Percentiles rank a stretch among this genome's conserved stretches.
Conservation (phyloP, 2,329 filamentous ascomycete species). For the Exophiala dermatitidis region DNA sequence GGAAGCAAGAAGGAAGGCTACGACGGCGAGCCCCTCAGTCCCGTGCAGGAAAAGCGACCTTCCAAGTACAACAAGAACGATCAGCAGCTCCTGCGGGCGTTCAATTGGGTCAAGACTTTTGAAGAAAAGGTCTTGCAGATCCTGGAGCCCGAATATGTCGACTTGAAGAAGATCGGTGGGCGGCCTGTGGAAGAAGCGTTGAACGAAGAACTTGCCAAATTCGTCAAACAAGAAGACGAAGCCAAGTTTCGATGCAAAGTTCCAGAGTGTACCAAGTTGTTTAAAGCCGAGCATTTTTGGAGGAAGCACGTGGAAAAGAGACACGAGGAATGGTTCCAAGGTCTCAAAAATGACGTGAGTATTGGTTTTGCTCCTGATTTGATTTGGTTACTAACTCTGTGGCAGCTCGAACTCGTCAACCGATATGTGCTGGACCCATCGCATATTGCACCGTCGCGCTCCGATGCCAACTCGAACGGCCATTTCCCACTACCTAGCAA, state of each 20-base stretch:
- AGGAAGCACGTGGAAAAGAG: slow-evolving; percentile 96
- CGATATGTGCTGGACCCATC: slow-evolving; percentile 89
- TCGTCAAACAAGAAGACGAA: slow-evolving; percentile 94
- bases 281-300: slow-evolving; percentile 97
- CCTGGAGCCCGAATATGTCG: slow-evolving; percentile 78
- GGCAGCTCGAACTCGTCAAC: slow-evolving; percentile 80
- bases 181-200: slow-evolving; percentile 78
- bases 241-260: slow-evolving; percentile 96
- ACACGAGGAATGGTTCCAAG: slow-evolving; percentile 78
- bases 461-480: slow-evolving; percentile 90
- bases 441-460: slow-evolving; percentile 86
- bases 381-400: slow-evolving; percentile 31
- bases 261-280: slow-evolving; percentile 90
- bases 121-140: slow-evolving; percentile 94
- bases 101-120: slow-evolving; percentile 98
- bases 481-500: slow-evolving; percentile 80
- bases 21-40: slow-evolving; percentile 58
- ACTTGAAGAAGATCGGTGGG: slow-evolving; percentile 84
- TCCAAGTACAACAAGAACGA: slow-evolving; percentile 69
- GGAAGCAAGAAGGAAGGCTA: slow-evolving; percentile 64
- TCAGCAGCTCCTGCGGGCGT: slow-evolving; percentile 86
- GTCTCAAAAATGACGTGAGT: slow-evolving; percentile 73
- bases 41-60: slow-evolving; percentile 60
- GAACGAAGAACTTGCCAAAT: slow-evolving; percentile 76
- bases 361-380: too few species aligned